Percentiles rank a stretch among this genome's conserved stretches.
Evolutionary conservation across 805 yeast genomes (phyloP).

Genomic region (Tetrapisispora pingtungensis): DNA sequence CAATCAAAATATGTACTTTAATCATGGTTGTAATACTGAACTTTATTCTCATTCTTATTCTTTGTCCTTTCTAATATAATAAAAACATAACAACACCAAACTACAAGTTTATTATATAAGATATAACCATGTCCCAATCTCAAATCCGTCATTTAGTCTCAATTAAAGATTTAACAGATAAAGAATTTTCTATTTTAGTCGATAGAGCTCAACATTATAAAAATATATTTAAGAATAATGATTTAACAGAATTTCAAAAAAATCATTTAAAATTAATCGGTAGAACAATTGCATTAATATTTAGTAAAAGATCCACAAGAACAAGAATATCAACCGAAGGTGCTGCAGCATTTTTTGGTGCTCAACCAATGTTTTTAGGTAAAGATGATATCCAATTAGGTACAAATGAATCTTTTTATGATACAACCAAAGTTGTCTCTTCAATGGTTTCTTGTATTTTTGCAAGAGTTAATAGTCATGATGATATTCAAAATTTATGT

Average conservation of each 20-base stretch:
- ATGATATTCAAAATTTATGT: conserved; percentile 70
- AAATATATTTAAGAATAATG: conserved; percentile 46
- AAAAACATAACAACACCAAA: too few relatives aligned
- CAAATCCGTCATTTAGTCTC: conserved; percentile 61
- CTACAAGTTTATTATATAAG: too few relatives aligned
- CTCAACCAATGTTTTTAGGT: conserved; percentile 92
- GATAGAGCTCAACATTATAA: conserved; percentile 71
- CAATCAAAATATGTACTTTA: too few relatives aligned
- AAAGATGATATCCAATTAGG: conserved; percentile 95
- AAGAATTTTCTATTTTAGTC: conserved; percentile 65
- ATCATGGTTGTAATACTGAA: too few relatives aligned
- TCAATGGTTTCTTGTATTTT: conserved; percentile 96
- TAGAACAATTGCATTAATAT: conserved; percentile 71
- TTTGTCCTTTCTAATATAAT: too few relatives aligned
- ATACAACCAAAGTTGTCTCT: conserved; percentile 79
- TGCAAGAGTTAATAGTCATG: conserved; percentile 87
- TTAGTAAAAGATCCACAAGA: conserved; percentile 88
- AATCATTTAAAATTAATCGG: conserved; percentile 54
- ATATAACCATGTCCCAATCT: background rate
- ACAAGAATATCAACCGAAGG: conserved; percentile 93
- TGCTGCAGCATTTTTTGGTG: conserved; percentile 88
- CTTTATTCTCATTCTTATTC: too few relatives aligned
- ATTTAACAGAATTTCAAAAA: conserved; percentile 27
- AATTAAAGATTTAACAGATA: conserved; percentile 64
- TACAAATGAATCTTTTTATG: conserved; percentile 83